Evolutionary conservation across 768 basidiomycete genomes (phyloP).

Genomic region (Astraeus odoratus): DNA sequence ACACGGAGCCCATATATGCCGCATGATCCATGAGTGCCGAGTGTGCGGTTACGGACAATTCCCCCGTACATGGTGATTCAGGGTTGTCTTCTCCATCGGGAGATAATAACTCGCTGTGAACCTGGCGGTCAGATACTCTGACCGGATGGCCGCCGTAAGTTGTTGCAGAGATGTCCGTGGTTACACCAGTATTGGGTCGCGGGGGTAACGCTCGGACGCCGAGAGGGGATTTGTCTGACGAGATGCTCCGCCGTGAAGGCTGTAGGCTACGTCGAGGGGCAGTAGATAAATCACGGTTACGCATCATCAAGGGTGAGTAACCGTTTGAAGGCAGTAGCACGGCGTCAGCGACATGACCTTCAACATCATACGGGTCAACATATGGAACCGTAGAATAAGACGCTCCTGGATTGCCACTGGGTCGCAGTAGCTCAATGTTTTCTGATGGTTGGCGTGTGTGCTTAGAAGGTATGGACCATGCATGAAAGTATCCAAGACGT

Average conservation of each 20-base stretch:
- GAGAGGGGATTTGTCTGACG: conserved; percentile 11
- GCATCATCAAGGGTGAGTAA: conserved; percentile 12
- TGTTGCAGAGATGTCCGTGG: neutral
- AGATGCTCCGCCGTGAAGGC: conserved; percentile 5
- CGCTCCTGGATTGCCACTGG: conserved; percentile 7
- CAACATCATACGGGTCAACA: conserved; percentile 7
- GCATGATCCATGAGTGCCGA: conserved; percentile 26
- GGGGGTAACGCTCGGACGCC: conserved; percentile 26
- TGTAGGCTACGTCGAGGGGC: conserved; percentile 2
- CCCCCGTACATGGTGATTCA: conserved; percentile 12
- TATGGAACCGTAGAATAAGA: neutral
- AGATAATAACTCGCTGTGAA: neutral
- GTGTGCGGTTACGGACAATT: conserved; percentile 23
- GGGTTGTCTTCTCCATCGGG: conserved; percentile 13
- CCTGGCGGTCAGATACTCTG: conserved; percentile 4
- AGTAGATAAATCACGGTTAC: conserved; percentile 13
- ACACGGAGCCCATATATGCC: conserved; percentile 15
- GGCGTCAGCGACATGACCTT: conserved; percentile 20
- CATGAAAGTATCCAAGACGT: conserved; percentile 27
- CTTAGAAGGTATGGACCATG: conserved; percentile 14
- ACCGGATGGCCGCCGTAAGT: neutral
- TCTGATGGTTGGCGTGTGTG: conserved; percentile 24
- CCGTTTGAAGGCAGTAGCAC: conserved; percentile 4
- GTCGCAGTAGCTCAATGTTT: conserved; percentile 21
- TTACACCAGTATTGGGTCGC: conserved; percentile 11